Conservation (phyloP, 768 basidiomycete genomes). For the Suillus placidus region DNA sequence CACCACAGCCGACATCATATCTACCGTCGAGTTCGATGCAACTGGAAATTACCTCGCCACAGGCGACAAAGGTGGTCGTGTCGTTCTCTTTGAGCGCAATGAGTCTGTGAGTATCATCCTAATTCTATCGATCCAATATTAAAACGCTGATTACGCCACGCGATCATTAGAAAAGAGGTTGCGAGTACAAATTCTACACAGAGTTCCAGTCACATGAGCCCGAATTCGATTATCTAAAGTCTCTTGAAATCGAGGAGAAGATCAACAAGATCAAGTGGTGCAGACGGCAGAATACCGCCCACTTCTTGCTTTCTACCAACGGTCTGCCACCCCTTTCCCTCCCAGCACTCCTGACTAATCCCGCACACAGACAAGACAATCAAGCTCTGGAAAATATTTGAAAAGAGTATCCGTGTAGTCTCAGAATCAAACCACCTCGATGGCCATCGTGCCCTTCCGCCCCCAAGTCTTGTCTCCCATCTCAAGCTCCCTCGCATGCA, state of each 20-base stretch:
- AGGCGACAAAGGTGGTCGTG: conserved; percentile 98
- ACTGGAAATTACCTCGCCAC: conserved; percentile 99
- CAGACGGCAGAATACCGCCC: conserved; percentile 95
- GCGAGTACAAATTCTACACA: conserved; percentile 99
- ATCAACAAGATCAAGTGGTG: conserved; percentile 99
- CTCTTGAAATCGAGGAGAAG: conserved; percentile 99
- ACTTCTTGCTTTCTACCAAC: conserved; percentile 96
- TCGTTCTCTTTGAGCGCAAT: conserved; percentile 98
- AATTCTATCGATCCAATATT: conserved; percentile 11
- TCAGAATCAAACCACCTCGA: conserved; percentile 94
- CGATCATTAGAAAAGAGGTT: conserved; percentile 90
- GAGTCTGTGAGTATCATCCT: conserved; percentile 70
- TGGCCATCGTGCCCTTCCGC: conserved; percentile 69
- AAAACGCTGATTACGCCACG: conserved; percentile 35
- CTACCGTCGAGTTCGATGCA: conserved; percentile 99
- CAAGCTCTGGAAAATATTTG: conserved; percentile 99
- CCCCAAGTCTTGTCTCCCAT: conserved; percentile 58
- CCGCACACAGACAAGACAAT: conserved; percentile 89
- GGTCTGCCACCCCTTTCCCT: conserved; percentile 53
- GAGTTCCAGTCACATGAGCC: conserved; percentile 99
- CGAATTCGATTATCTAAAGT: conserved; percentile 99
- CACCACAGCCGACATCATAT: conserved; percentile 94
- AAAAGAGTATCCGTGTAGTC: conserved; percentile 94
- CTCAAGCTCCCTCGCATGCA: conserved; percentile 90
- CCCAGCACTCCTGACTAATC: conserved; percentile 5